Evolutionary conservation across 2,329 filamentous ascomycete genomes (phyloP), one percentile per base, ranked within the genome.

Genomic region (Ophiosphaerella korrae): DNA sequence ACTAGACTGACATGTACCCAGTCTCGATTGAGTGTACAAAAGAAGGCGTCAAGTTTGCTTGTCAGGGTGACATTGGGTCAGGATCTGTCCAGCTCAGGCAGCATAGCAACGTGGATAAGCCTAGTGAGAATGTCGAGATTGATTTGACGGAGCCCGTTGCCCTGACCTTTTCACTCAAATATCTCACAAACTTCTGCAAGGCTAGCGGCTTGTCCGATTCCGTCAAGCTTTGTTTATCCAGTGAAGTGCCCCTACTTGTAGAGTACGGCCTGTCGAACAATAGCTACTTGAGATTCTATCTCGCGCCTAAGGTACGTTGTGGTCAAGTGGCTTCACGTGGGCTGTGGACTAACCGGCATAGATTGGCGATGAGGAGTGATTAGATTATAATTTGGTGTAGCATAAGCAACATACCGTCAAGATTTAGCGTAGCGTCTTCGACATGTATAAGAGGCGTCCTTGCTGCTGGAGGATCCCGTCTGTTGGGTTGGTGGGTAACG

Each of bases 161-260:
- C 32, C 84, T 99, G 58, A 97, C 93, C 42, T 99, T 99, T 81
- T 97, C 94, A 31, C 88, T 99, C 69, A 99, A 99, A 81, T 99
- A 99, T 80, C 88, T 99, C 3, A 90, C 96, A 83, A 97, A 97
- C 84, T 99, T 99, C 82, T 97, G 94, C 89, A 99, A 99, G 82
- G 95, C 95, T 31, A 89, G 91, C 58, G 87, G 86, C 45, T 82
- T 99, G 55, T 93, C 92, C 34, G 80, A 76, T 63, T 82, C 84
- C 62, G 95, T 99, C 77, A 94, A 89, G 79, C 87, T 99, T 66
- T 96, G 89, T 78, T 84, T 99, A 64, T 97, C 93, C 45, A 92
- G 92, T 76, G 94, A 99, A 78, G 93, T 99, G 44, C 94, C 94
- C 24, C 86, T 99, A 62, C 82, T 97, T 66, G 94, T 99, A 38